Percentiles rank a stretch among this genome's conserved stretches.
phyloP scores from a whole-genome alignment of 352 stramenopile genomes.

The Phytophthora melonis region DNA sequence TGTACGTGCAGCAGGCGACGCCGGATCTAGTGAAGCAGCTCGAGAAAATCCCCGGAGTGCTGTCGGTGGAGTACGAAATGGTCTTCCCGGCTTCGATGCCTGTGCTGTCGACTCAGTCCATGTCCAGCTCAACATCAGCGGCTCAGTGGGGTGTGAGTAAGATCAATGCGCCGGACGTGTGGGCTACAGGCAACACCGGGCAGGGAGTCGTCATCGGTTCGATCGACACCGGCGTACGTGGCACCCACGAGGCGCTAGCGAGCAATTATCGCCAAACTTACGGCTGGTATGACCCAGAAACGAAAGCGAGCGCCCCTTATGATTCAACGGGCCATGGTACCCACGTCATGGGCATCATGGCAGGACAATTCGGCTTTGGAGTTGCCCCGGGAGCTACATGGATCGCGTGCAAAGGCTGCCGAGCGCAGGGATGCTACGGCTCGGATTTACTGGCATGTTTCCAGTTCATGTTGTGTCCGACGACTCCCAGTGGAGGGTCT shows the following conservation, averaged over 20 bases:
- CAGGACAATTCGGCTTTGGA: conserved; percentile 55
- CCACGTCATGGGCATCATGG: conserved; percentile 59
- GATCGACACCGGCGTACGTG: conserved; percentile 69
- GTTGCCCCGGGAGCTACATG: conserved; percentile 63
- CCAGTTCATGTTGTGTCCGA: conserved; percentile 79
- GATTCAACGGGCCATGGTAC: conserved; percentile 67
- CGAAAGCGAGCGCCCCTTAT: conserved; percentile 41
- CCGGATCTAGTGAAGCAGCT: conserved; percentile 57
- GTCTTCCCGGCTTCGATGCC: conserved; percentile 47
- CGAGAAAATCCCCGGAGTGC: conserved; percentile 45
- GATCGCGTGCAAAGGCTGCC: conserved; percentile 68
- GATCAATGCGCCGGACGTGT: conserved; percentile 60
- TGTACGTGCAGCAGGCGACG: conserved; percentile 62
- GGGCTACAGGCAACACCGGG: conserved; percentile 59
- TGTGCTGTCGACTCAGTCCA: conserved; percentile 44
- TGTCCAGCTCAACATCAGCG: conserved; percentile 37
- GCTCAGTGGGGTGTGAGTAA: conserved; percentile 61
- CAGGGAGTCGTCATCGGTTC: conserved; percentile 62
- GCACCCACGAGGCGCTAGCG: conserved; percentile 54
- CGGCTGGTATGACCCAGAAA: conserved; percentile 70
- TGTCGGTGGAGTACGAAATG: conserved; percentile 49
- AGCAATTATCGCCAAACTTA: conserved; percentile 55
- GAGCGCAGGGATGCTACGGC: conserved; percentile 46
- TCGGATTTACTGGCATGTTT: conserved; percentile 63
- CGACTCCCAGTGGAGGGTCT: conserved; percentile 41